Conservation (phyloP, 2,329 filamentous ascomycete genomes). For the Fusarium cyanostomum region DNA sequence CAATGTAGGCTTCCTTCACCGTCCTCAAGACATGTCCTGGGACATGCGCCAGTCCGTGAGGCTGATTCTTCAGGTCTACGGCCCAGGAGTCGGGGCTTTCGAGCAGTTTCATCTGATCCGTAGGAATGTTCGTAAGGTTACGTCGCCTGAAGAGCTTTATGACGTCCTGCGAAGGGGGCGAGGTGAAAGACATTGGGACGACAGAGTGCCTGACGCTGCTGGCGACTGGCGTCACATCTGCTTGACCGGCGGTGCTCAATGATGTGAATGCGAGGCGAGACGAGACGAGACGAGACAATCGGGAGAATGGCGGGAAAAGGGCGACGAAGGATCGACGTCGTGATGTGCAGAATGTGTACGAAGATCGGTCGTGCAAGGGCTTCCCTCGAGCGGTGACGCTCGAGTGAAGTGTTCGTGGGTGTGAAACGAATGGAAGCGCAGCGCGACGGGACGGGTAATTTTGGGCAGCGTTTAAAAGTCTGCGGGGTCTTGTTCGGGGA, state of each 20-base stretch:
- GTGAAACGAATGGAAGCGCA: constrained; percentile 16
- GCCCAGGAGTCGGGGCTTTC: constrained; percentile 51
- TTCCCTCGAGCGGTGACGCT: neutral
- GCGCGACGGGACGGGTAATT: constrained; percentile 37
- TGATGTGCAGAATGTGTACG: neutral
- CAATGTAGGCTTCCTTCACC: constrained; percentile 40
- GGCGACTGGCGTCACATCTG: constrained; percentile 38
- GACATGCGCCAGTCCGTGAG: constrained; percentile 45
- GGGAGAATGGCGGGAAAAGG: neutral
- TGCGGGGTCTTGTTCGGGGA: constrained; percentile 25
- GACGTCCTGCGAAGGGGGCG: constrained; percentile 38
- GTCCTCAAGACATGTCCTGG: constrained; percentile 50
- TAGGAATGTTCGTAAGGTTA: constrained; percentile 47
- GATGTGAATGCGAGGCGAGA: constrained; percentile 3
- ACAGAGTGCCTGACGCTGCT: constrained; percentile 24
- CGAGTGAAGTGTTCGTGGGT: constrained; percentile 1
- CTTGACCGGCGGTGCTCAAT: constrained; percentile 10
- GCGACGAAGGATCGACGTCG: neutral
- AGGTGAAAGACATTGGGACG: constrained; percentile 43
- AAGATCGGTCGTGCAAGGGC: neutral
- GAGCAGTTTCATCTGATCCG: constrained; percentile 52
- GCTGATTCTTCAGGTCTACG: constrained; percentile 35
- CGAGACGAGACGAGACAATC: neutral
- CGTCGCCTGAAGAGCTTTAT: constrained; percentile 41
- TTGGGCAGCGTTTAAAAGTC: constrained; percentile 24